These are phyloP conservation scores for Dissoconium aciculare DNA, from an alignment of 2,329 filamentous ascomycete species.

Conservation along the genomic window DNA sequence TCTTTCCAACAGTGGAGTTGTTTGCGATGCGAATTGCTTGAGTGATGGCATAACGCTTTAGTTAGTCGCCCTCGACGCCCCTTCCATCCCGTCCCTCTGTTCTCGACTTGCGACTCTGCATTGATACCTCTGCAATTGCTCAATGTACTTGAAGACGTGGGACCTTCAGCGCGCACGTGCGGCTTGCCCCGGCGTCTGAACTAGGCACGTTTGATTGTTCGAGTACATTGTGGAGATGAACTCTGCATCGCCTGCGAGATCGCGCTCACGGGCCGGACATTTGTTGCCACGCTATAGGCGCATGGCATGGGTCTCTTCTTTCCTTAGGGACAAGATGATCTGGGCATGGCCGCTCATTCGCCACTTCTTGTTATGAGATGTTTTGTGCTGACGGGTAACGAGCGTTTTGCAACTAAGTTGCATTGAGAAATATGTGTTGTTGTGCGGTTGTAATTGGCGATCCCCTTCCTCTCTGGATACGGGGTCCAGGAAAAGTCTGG, in stretches of 20 bases:
- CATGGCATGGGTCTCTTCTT: slow-evolving; percentile 21
- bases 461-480: no score
- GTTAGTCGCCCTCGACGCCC: slow-evolving; percentile 21
- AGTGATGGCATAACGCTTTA: slow-evolving; percentile 19
- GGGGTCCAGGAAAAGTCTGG: no score
- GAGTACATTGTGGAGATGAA: slow-evolving; percentile 20
- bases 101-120: slow-evolving; percentile 24
- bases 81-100: slow-evolving; percentile 32
- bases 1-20: slow-evolving; percentile 11
- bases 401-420: no score
- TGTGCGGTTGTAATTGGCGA: no score
- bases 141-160: slow-evolving; percentile 17
- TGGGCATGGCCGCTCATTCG: slow-evolving; percentile 24
- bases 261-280: slow-evolving; percentile 22
- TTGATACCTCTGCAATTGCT: slow-evolving; percentile 23
- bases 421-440: no score
- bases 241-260: slow-evolving; percentile 5
- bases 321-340: slow-evolving; percentile 20
- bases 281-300: slow-evolving; percentile 19
- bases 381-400: no score
- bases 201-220: slow-evolving; percentile 15
- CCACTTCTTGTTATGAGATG: slow-evolving; percentile 14
- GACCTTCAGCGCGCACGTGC: slow-evolving; percentile 19
- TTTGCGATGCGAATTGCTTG: slow-evolving; percentile 11
- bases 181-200: slow-evolving; percentile 19